Evolutionary conservation across 768 basidiomycete species (phyloP).

Genomic region (Mycena amicta): DNA sequence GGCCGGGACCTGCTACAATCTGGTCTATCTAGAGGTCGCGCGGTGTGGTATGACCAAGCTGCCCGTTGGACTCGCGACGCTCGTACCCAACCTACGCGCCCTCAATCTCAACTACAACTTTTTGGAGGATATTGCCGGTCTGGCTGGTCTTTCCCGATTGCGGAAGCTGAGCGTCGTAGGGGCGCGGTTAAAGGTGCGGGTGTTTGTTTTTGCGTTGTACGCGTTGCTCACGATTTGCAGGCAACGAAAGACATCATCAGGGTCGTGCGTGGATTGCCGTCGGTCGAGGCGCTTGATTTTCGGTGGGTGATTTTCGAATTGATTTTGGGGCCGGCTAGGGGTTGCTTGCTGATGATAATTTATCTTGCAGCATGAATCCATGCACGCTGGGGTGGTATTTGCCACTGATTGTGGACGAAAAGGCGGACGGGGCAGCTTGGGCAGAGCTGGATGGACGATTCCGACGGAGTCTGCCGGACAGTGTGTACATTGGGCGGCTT

Average conservation of each 20-base stretch:
- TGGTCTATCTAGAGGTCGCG: conserved; percentile 91
- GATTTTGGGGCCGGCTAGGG: neutral
- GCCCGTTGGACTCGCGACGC: conserved; percentile 63
- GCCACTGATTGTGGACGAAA: conserved; percentile 66
- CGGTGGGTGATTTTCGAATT: conserved; percentile 53
- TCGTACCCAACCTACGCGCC: conserved; percentile 84
- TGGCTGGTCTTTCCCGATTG: conserved; percentile 75
- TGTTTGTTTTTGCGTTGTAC: too few relatives aligned
- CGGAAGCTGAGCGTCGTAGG: conserved; percentile 88
- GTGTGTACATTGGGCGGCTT: conserved; percentile 81
- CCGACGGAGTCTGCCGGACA: conserved; percentile 88
- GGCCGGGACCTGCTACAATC: conserved; percentile 79
- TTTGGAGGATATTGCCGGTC: conserved; percentile 66
- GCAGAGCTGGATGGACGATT: conserved; percentile 81
- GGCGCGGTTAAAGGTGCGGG: conserved; percentile 64
- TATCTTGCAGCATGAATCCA: conserved; percentile 95
- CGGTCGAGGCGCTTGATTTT: conserved; percentile 89
- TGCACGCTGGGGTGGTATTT: conserved; percentile 96
- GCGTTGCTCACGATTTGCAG: too few relatives aligned
- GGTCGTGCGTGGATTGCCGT: conserved; percentile 68
- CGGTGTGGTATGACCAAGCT: conserved; percentile 78
- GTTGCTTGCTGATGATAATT: neutral
- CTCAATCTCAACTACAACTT: conserved; percentile 99
- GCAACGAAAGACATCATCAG: conserved; percentile 76
- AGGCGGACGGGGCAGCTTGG: conserved; percentile 49